Evolutionary conservation across 306 rosid species (phyloP), one percentile per base, ranked within the genome.

Genomic region (Castanopsis chinensis): DNA sequence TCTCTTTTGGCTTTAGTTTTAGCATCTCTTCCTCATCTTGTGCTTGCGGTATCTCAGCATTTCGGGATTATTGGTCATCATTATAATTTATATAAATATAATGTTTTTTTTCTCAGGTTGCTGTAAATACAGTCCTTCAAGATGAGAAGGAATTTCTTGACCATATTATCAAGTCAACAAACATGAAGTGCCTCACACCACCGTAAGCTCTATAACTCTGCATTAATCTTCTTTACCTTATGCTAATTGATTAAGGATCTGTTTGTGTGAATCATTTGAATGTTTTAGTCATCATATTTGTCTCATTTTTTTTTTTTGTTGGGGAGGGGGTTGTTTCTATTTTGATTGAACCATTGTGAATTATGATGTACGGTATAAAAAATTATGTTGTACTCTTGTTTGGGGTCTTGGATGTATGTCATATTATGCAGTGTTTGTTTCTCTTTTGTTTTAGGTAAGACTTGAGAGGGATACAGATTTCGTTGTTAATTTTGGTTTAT

Each of bases 141-240:
- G 91, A 91, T n/a, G 97, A 91, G 85, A 91, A 92, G 88, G 98
- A 88, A 21, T 91, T 93, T 73, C 79, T 93, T 83, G 77, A 84
- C 81, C 98, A 93, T 81, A 90, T 91, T 72, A 89, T 91, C 75
- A 93, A 91, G 83, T 90, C 94, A 30, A 93, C 97, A 17, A 93
- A 93, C 83, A 93, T 93, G 98, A 93, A 91, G 84, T 93, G 98
- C 90, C 85, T 93, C 76, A 93, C 97, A 60, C 97, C 97, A 41
- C 91, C 81, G 97, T 93, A 90, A 84, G 94, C 86, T 69, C 80
- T 73, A 14, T 14, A 23, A 41, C 80, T 30, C 19, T 80, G 57
- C 56, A 15, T 73, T 57, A 23, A 8, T n/a, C 45, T 23, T 76
- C 57, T 81, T 64, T 58, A 71, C 54, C 69, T 58, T 45, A 65